Evolutionary conservation across 2,329 filamentous ascomycete genomes (phyloP), one percentile per base, ranked within the genome.

Genomic region (Ophiostoma tasmaniense): DNA sequence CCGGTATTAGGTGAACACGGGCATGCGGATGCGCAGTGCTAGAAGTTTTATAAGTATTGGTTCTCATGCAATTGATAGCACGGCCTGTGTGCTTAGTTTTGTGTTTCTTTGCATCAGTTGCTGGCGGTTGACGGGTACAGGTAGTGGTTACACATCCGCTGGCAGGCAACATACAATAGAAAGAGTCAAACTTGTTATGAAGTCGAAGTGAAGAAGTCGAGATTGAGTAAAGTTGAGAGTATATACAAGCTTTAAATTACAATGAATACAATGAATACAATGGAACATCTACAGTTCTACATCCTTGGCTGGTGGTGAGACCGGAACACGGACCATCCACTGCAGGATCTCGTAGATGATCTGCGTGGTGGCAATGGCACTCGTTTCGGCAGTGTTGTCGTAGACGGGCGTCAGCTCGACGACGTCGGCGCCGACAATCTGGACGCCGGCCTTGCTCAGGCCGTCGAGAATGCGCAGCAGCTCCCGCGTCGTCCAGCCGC

Each of bases 391-490:
- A 13, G 80, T 81, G 25, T 88, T 89, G 78, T 94, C 91, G 77
- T 93, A 94, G 3, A 86, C 87, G 0, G 91, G 91, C 1, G 89
- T 85, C 6, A 94, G 90, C 79, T 94, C 91, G 3, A 94, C 91
- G 65, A 94, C 85, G 79, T 94, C 91, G 0, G 88, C 91, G 1
- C 90, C 91, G 0, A 94, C 86, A 6, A 94, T 81, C 72, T 92
- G 90, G 75, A 94, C 77, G 0, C 82, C 85, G 74, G 89, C 87
- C 22, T 67, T 61, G 22, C 37, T 22, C 14, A 94, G 84, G 0
- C 89, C 90, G 28, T 91, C 84, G 71, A 94, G 78, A 68, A 94
- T 89, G 2, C 87, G 82, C 71, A 93, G 89, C 70, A 95, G 80
- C 78, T 94, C 91, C 45, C 91, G 83, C 4, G 88, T 91, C 2